Evolutionary conservation across 2,329 filamentous ascomycete genomes (phyloP).

Genomic region (Dothidotthia symphoricarpi): DNA sequence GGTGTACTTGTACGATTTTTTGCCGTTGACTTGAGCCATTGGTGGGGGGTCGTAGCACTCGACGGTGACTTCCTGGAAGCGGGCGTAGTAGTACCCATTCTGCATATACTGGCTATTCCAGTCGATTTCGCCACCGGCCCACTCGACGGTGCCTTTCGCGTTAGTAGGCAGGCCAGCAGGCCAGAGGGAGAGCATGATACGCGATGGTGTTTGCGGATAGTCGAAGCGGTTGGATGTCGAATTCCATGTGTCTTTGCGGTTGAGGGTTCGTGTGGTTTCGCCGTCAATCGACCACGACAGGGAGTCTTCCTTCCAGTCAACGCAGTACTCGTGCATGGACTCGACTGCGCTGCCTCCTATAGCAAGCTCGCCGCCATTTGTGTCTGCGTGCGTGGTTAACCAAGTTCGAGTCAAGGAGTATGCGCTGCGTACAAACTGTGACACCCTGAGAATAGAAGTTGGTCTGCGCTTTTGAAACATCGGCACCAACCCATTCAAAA

Average conservation of each 20-base stretch:
- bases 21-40: slow-evolving; percentile 60
- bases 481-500: slow-evolving; percentile 86
- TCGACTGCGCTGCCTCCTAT: slow-evolving; percentile 68
- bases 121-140: slow-evolving; percentile 88
- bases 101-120: slow-evolving; percentile 82
- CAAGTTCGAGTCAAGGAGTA: too few species aligned
- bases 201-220: slow-evolving; percentile 87
- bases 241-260: slow-evolving; percentile 83
- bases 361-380: slow-evolving; percentile 70
- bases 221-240: slow-evolving; percentile 74
- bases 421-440: slow-evolving; percentile 64
- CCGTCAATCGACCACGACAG: slow-evolving; percentile 89
- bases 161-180: slow-evolving; percentile 81
- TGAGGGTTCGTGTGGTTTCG: slow-evolving; percentile 68
- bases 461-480: slow-evolving; percentile 76
- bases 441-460: slow-evolving; percentile 98
- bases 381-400: slow-evolving; percentile 54
- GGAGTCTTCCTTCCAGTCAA: slow-evolving; percentile 85
- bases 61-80: slow-evolving; percentile 73
- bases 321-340: slow-evolving; percentile 79
- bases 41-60: slow-evolving; percentile 83
- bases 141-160: slow-evolving; percentile 78
- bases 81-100: slow-evolving; percentile 86
- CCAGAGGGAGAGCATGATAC: slow-evolving; percentile 94
- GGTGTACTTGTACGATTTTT: slow-evolving; percentile 73